Base-by-base conservation (phyloP, 2,329 filamentous ascomycete genomes). In the Aureobasidium mangrovei region DNA sequence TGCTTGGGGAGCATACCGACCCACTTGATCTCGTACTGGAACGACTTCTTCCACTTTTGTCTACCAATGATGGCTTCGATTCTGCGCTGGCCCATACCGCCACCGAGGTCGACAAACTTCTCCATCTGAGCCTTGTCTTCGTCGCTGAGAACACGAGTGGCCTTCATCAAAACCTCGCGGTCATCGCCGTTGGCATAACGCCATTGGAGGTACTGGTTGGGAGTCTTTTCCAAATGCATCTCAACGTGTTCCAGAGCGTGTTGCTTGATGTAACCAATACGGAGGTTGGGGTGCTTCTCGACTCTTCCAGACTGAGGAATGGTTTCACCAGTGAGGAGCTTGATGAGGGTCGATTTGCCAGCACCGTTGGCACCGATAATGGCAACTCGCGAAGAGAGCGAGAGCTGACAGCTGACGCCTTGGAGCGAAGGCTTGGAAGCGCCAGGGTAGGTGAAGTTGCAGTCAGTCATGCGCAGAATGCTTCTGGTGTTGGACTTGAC, bases 211-310 rank as follows among this genome's bases (percentile, higher is more conserved):
- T 98, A 98, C 73, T 98, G 93, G 70, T 95, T 97, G 39, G 93
- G 93, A 0, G 93, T 98, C 82, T 98, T 98, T 73, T 98, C 93
- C 63, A 97, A 77, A 68, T 98, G 93, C 91, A 96, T 95, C 74
- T 98, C 91, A 8, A 98, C 93, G 81, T 98, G 93, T 77, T 98
- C 93, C 9, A 98, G 80, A 42, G 93, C 93, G 72, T 98, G 93
- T 76, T 98, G 93, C 77, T 97, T 97, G 77, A 98, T 97, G 77
- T 98, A 98, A 53, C 93, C 93, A 64, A 98, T 96, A 78, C 93
- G 91, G 66, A 98, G 75, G 71, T 98, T 98, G 62, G 93, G 93
- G 70, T 98, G 93, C 78, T 97, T 97, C 78, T 97, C 91, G 27
- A 98, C 93, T 68, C 84, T 88, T 59, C 93, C 93, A 24, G 73